Conservation (phyloP, 2,329 filamentous ascomycete species). For the Botrytis cinerea region DNA sequence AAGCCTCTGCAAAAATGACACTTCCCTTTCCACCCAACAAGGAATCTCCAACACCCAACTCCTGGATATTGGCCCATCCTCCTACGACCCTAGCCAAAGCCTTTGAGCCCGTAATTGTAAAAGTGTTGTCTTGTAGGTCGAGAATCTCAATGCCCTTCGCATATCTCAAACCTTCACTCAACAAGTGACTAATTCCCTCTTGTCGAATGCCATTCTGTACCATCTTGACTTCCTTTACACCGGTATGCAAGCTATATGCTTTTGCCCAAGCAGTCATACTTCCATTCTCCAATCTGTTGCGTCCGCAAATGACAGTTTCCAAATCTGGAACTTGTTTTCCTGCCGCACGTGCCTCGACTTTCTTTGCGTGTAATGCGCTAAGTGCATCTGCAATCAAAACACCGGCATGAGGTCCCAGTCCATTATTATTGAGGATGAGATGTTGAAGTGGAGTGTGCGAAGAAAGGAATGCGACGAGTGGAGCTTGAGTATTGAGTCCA, state of each 20-base stretch:
- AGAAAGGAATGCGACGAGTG: conserved; percentile 87
- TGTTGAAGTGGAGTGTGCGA: conserved; percentile 88
- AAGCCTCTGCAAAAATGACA: conserved; percentile 69
- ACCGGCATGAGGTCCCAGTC: conserved; percentile 87
- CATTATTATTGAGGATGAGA: conserved; percentile 97
- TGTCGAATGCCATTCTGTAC: conserved; percentile 96
- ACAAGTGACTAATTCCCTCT: conserved; percentile 81
- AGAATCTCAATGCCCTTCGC: conserved; percentile 70
- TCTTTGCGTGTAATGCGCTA: conserved; percentile 77
- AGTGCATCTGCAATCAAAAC: conserved; percentile 87
- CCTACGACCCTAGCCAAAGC: conserved; percentile 75
- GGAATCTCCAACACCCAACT: conserved; percentile 88
- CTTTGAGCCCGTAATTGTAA: conserved; percentile 77
- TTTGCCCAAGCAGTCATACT: conserved; percentile 96
- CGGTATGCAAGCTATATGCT: conserved; percentile 78
- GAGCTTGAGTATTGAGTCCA: conserved; percentile 90
- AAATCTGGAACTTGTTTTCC: conserved; percentile 76
- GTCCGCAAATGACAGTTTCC: conserved; percentile 95
- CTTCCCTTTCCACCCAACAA: conserved; percentile 78
- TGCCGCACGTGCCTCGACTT: conserved; percentile 72
- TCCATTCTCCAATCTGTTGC: conserved; percentile 93
- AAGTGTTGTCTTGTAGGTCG: conserved; percentile 97
- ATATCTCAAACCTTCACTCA: conserved; percentile 75
- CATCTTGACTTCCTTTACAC: conserved; percentile 89
- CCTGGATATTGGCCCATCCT: conserved; percentile 73